A percentile compares a stretch with the other conserved stretches of the same genome.
These are phyloP conservation scores for Blastobotrys proliferans DNA, from an alignment of 1,139 yeast species.

Conservation along the genomic window DNA sequence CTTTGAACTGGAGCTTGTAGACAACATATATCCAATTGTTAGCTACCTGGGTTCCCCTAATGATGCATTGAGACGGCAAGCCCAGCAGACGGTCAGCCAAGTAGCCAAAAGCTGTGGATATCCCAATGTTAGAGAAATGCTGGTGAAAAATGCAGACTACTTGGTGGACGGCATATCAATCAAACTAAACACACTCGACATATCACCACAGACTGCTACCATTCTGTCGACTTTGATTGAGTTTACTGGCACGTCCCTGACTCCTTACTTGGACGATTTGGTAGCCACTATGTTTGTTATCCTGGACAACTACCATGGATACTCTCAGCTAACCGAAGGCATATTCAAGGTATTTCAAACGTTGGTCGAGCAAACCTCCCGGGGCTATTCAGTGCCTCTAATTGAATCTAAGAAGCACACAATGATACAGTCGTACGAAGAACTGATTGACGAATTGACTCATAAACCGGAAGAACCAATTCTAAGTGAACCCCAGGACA, in stretches of 20 bases:
- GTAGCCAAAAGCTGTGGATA: slow-evolving; percentile 55
- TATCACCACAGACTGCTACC: slow-evolving; percentile 72
- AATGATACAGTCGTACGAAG: slow-evolving; percentile 12
- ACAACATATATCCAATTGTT: slow-evolving; percentile 52
- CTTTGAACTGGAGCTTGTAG: slow-evolving; percentile 49
- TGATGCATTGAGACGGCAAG: slow-evolving; percentile 42
- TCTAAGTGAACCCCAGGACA: slow-evolving; percentile 14
- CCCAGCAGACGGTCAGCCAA: slow-evolving; percentile 43
- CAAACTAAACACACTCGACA: slow-evolving; percentile 58
- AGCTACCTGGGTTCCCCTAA: slow-evolving; percentile 50
- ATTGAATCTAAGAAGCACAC: slow-evolving; percentile 9
- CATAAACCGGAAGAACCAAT: slow-evolving; percentile 16
- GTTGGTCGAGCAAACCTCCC: slow-evolving; percentile 51
- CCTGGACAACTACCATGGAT: slow-evolving; percentile 82
- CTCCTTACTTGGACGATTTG: slow-evolving; percentile 68
- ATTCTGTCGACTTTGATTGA: slow-evolving; percentile 62
- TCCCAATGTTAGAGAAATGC: slow-evolving; percentile 51
- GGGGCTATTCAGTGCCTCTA: slow-evolving; percentile 30
- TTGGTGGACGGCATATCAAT: slow-evolving; percentile 70
- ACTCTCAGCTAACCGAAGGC: slow-evolving; percentile 64
- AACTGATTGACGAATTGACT: slow-evolving; percentile 21
- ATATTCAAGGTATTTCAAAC: slow-evolving; percentile 70
- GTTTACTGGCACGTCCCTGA: slow-evolving; percentile 62
- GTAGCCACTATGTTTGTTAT: slow-evolving; percentile 69
- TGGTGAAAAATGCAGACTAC: slow-evolving; percentile 73